Evolutionary conservation across 1,284 basidiomycete genomes (phyloP).

Genomic region (Leccinum griseonigrum): DNA sequence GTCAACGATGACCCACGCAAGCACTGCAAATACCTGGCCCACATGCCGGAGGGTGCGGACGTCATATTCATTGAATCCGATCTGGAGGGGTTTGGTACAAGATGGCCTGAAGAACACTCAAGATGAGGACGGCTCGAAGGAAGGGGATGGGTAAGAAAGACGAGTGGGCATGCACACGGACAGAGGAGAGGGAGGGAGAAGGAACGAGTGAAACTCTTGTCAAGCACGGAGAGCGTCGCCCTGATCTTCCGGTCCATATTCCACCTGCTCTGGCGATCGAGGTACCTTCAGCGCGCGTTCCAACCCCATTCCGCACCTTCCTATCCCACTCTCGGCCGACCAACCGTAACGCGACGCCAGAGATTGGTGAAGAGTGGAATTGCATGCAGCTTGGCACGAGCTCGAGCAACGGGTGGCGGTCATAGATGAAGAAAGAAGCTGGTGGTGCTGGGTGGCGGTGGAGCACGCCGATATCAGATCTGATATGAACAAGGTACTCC

Average conservation of each 20-base stretch:
- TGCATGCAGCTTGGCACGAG: conserved; percentile 81
- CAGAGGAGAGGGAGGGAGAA: conserved; percentile 72
- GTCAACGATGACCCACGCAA: conserved; percentile 91
- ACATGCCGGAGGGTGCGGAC: conserved; percentile 90
- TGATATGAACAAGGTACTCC: neutral
- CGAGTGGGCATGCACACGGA: conserved; percentile 72
- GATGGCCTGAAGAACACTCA: conserved; percentile 74
- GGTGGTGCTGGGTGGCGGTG: conserved; percentile 64
- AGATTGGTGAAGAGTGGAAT: conserved; percentile 67
- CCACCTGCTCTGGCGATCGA: conserved; percentile 31
- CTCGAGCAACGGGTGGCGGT: conserved; percentile 55
- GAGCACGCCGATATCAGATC: conserved; percentile 39
- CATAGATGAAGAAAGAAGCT: conserved; percentile 63
- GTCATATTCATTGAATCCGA: conserved; percentile 95
- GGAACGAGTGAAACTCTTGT: conserved; percentile 48
- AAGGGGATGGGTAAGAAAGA: conserved; percentile 80
- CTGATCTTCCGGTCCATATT: conserved; percentile 6
- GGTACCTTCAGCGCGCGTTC: conserved; percentile 23
- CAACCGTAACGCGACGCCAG: conserved; percentile 29
- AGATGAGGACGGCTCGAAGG: conserved; percentile 67
- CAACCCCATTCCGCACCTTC: conserved; percentile 38
- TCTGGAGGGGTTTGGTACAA: conserved; percentile 67
- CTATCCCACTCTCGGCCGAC: conserved; percentile 11
- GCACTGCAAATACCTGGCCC: conserved; percentile 93
- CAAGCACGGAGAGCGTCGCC: conserved; percentile 24